Evolutionary conservation across 2,329 filamentous ascomycete species (phyloP).

Genomic region (Mycosphaerella arachidis): DNA sequence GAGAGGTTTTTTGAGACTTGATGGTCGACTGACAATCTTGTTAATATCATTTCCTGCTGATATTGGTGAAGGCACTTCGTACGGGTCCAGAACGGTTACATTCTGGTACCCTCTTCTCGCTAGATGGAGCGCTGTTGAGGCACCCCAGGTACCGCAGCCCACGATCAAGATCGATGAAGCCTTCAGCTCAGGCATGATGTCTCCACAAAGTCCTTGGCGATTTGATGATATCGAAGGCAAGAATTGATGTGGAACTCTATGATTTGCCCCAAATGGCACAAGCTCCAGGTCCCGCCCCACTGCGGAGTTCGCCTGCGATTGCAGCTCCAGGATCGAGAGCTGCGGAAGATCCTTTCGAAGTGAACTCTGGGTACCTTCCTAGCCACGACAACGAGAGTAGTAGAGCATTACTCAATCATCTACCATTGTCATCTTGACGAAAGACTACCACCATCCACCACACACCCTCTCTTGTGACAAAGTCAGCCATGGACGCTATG

Average conservation of each 20-base stretch:
- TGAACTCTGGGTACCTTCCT: too few relatives aligned
- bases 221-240: neutral
- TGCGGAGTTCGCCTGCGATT: neutral
- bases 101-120: constrained; percentile 47
- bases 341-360: neutral
- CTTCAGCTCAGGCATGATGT: neutral
- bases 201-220: neutral
- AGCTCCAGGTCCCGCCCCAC: neutral
- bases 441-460: too few relatives aligned
- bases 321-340: neutral
- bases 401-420: too few relatives aligned
- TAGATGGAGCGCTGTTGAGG: constrained; percentile 50
- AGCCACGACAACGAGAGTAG: too few relatives aligned
- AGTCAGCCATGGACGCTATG: constrained; percentile 37
- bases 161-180: constrained; percentile 38
- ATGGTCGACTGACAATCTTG: constrained; percentile 44
- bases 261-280: neutral
- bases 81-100: constrained; percentile 47
- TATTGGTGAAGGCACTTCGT: constrained; percentile 44
- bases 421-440: too few relatives aligned
- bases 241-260: neutral
- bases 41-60: constrained; percentile 51
- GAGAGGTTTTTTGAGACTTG: neutral
- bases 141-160: constrained; percentile 50
- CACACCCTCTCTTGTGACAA: too few relatives aligned